Base-by-base conservation (phyloP, 306 rosid genomes). In the Geum urbanum region DNA sequence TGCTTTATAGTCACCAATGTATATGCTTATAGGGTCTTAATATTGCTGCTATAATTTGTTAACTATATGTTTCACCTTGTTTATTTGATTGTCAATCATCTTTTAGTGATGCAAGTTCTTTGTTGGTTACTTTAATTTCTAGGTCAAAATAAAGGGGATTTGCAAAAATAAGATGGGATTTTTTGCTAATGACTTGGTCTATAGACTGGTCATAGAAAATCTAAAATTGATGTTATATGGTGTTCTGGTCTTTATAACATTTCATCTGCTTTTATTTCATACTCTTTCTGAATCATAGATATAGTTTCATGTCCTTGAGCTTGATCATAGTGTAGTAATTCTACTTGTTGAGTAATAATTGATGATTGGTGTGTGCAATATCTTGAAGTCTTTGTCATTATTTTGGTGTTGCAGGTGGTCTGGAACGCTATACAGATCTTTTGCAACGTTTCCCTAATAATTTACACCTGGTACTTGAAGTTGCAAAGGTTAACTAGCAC, bases 401-500 rank as follows among this genome's bases (percentile, higher is more conserved):
- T 54, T 66, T 62, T 58, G 75, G 66, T 74, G 27, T 69, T 85
- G 85, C 87, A 95, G 99, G 97, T 83, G 97, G 95, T 77, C 84
- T 91, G 88, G 99, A 95, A 77, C 84, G 83, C 69, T 87, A 86
- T 79, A 71, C 80, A 27, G 99, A 95, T 78, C 95, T 95, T 68
- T 84, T 87, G 72, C 97, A 89, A 78, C 97, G 99, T 72, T 95
- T 91, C 81, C 99, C 99, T 46, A 89, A 87, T 79, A 95, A 95
- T 76, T 61, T 60, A 77, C 96, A 95, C 82, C 77, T 95, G 69
- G 74, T 95, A 69, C 99, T 95, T 76, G 99, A 95, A 84, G 85
- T 85, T 80, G 97, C 97, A 13, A 95, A 95, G 99, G 99, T 88
- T 78, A 71, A 88, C 60, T 55, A 10, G 20, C 63, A 39, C 67